A percentile compares a stretch with the other conserved stretches of the same genome.
Evolutionary conservation across 257 asterid species (phyloP).

Genomic region (Petunia secreta): DNA sequence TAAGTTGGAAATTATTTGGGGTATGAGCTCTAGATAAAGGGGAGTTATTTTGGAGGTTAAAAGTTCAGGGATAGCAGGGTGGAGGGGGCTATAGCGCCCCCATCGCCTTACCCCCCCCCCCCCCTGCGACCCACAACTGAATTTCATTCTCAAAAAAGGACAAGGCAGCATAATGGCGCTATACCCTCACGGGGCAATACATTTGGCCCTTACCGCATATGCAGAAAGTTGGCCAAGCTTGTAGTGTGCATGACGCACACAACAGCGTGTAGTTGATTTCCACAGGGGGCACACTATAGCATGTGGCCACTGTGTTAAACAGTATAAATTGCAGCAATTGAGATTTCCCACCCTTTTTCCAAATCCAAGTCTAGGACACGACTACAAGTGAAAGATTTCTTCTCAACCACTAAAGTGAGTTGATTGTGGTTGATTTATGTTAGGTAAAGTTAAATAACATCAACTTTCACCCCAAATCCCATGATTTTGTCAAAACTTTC

Average conservation of each 20-base stretch:
- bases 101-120: neutral
- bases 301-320: neutral
- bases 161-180: too few relatives aligned
- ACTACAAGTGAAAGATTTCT: neutral
- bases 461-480: neutral
- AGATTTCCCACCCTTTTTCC: neutral
- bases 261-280: neutral
- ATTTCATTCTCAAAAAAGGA: neutral
- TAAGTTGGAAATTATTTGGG: neutral
- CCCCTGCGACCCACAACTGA: neutral
- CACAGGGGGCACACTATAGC: neutral
- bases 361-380: neutral
- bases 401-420: neutral
- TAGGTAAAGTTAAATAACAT: too few relatives aligned
- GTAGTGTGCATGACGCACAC: neutral
- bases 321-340: neutral
- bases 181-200: neutral
- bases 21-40: neutral
- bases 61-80: neutral
- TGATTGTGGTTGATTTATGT: neutral
- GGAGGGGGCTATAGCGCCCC: neutral
- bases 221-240: neutral
- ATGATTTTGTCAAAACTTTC: neutral
- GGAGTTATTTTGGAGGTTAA: slow-evolving; percentile 13
- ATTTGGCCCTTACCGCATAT: neutral